A percentile compares a stretch with the other conserved stretches of the same genome.
These are phyloP conservation scores for Stagonosporopsis vannaccii DNA, from an alignment of 2,329 filamentous ascomycete species.

Conservation along the genomic window DNA sequence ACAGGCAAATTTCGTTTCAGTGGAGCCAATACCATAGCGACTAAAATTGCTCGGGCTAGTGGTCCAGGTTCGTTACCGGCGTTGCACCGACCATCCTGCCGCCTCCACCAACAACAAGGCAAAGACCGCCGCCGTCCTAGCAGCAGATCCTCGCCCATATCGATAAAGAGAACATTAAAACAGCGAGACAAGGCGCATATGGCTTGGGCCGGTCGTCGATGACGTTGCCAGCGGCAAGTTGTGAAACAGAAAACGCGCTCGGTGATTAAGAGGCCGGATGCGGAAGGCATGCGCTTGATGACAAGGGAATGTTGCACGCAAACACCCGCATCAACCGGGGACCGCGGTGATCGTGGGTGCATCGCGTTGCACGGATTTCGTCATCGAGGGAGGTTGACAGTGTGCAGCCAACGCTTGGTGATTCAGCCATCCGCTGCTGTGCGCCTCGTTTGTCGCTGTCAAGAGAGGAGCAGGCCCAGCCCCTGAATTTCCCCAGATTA, in stretches of 20 bases:
- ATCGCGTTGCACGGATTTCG: slow-evolving; percentile 8
- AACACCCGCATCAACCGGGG: slow-evolving; percentile 8
- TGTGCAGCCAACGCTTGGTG: slow-evolving; percentile 16
- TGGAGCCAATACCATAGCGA: slow-evolving; percentile 18
- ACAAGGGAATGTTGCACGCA: slow-evolving; percentile 14
- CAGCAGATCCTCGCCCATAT: slow-evolving; percentile 23
- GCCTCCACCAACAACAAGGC: slow-evolving; percentile 19
- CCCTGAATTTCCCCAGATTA: slow-evolving; percentile 50
- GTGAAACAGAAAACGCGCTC: slow-evolving; percentile 23
- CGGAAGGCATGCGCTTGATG: slow-evolving; percentile 20
- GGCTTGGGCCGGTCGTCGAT: slow-evolving; percentile 18
- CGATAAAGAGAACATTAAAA: slow-evolving; percentile 20
- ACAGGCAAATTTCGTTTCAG: slow-evolving; percentile 19
- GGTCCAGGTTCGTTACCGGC: slow-evolving; percentile 23
- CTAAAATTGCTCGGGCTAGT: slow-evolving; percentile 19
- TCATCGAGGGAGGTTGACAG: slow-evolving; percentile 10
- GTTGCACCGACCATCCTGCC: slow-evolving; percentile 23
- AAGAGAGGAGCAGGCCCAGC: slow-evolving; percentile 24
- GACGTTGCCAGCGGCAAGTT: slow-evolving; percentile 28
- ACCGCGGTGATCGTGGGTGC: slow-evolving; percentile 10
- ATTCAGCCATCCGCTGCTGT: slow-evolving; percentile 5
- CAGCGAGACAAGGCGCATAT: slow-evolving; percentile 14
- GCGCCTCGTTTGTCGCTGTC: slow-evolving; percentile 8
- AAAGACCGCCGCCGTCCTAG: slow-evolving; percentile 9
- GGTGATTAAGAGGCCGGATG: slow-evolving; percentile 17